These are phyloP conservation scores for Pseudohalonectria lignicola DNA, from an alignment of 2,329 filamentous ascomycete genomes.

Conservation along the genomic window DNA sequence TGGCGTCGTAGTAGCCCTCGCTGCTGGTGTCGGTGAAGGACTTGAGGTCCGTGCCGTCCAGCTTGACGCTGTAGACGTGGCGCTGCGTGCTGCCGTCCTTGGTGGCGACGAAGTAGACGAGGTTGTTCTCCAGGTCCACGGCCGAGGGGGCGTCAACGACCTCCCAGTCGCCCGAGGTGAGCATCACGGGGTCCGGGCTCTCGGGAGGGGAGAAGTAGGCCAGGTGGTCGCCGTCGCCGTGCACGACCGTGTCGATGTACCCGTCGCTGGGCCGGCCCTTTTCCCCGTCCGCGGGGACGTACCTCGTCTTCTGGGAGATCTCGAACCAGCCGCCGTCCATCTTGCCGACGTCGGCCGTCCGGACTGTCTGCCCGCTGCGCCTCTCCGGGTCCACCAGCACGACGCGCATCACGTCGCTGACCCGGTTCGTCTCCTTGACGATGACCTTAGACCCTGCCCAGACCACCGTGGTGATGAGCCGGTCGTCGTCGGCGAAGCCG, in stretches of 20 bases:
- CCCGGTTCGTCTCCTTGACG: slow-evolving; percentile 85
- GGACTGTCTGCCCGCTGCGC: slow-evolving; percentile 66
- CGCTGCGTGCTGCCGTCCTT: slow-evolving; percentile 82
- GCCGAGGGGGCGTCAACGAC: slow-evolving; percentile 77
- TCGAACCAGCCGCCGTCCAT: slow-evolving; percentile 98
- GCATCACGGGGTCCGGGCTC: slow-evolving; percentile 66
- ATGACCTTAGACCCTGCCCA: slow-evolving; percentile 83
- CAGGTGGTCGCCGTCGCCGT: slow-evolving; percentile 80
- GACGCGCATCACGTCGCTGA: slow-evolving; percentile 83
- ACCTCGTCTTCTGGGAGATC: slow-evolving; percentile 75
- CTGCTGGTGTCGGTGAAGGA: slow-evolving; percentile 62
- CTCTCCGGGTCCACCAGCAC: slow-evolving; percentile 70
- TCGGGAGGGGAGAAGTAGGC: slow-evolving; percentile 89
- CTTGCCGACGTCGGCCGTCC: slow-evolving; percentile 66
- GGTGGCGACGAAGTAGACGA: slow-evolving; percentile 85
- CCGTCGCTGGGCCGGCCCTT: slow-evolving; percentile 74
- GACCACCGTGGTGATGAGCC: slow-evolving; percentile 84
- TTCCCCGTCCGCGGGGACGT: slow-evolving; percentile 69
- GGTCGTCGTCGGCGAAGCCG: slow-evolving; percentile 69
- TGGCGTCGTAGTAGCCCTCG: slow-evolving; percentile 70
- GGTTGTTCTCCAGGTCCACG: slow-evolving; percentile 71
- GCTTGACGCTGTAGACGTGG: slow-evolving; percentile 80
- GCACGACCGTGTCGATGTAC: slow-evolving; percentile 83
- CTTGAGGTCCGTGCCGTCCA: slow-evolving; percentile 65
- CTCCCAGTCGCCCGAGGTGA: slow-evolving; percentile 88